Evolutionary conservation across 805 yeast species (phyloP), one percentile per base, ranked within the genome.

Genomic region (Nakazawaea populi): DNA sequence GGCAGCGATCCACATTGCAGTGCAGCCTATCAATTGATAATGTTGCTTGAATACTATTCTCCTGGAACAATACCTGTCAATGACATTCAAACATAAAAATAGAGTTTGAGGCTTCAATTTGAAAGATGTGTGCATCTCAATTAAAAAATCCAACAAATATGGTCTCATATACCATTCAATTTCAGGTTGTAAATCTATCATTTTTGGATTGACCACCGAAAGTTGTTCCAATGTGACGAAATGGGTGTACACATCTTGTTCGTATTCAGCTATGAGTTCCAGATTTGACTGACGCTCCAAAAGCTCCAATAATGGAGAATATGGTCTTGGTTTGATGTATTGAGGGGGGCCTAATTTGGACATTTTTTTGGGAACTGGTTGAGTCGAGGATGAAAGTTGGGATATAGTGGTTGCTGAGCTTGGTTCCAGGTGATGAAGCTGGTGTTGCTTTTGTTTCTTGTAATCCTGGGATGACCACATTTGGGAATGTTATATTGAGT

Each of bases 1-100:
- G 29, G 96, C 84, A 2, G 96, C 89, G 34, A 92, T 77, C 97
- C 98, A 92, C 36, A 92, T 71, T 54, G 96, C 89, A 4, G 96
- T 89, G 54, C 96, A 87, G 34, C 95, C 89, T 9, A 92, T 92
- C 49, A 92, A 75, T 67, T 91, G 97, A 54, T 89, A 83, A 68
- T 91, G 98, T 52, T 87, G 91, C 57, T 84, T 80, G 55, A 87
- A 76, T 0, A 91, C 94, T 6, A 90, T 82, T 58, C 98, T 76
- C 59, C 84, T 86, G 48, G 96, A 86, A 64, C 96, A 87, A 70
- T 92, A 92, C 54, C 97, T 79, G 66, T 92, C 99, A 54, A 92
- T 87, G 48, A 91, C 75, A 58, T 85, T 83, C 82, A 63, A 82
- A 72, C 80, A 81, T 71, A 73, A 82, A 73, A 61, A 88, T 73